Percentiles rank a stretch among this genome's conserved stretches.
Evolutionary conservation across 163 green algal genomes (phyloP).

Genomic region (Chlorella variabilis): DNA sequence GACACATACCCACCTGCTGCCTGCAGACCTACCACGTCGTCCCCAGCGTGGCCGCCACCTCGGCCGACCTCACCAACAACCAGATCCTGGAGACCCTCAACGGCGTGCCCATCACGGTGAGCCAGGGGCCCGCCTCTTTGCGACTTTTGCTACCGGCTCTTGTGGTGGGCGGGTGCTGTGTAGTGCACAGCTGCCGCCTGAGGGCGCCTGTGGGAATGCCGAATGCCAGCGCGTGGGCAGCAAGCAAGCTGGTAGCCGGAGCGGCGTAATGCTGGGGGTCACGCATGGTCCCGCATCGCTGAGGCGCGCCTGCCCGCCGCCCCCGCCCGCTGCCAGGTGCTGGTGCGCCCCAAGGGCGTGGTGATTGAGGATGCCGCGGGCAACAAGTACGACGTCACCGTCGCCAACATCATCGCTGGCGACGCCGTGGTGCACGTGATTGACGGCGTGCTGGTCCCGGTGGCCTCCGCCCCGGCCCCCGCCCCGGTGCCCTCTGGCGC

Average conservation of each 20-base stretch:
- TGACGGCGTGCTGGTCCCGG: slow-evolving; percentile 3
- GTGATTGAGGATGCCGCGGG: background rate
- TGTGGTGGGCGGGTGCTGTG: too few relatives aligned
- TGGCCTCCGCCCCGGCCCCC: background rate
- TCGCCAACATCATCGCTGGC: background rate
- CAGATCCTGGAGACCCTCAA: background rate
- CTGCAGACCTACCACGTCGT: slow-evolving; percentile 6
- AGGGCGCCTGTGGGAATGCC: too few relatives aligned
- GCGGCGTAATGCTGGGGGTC: too few relatives aligned
- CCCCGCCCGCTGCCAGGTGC: background rate
- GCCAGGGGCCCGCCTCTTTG: background rate
- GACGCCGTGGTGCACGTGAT: slow-evolving; percentile 1
- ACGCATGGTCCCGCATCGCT: too few relatives aligned
- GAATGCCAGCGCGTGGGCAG: too few relatives aligned
- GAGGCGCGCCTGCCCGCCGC: too few relatives aligned
- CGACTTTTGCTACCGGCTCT: too few relatives aligned
- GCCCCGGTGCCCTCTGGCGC: background rate
- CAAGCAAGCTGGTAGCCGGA: too few relatives aligned
- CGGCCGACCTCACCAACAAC: background rate
- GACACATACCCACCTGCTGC: too few relatives aligned
- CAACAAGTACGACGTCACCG: background rate
- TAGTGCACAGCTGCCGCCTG: too few relatives aligned
- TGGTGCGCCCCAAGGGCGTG: background rate
- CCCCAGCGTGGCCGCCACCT: background rate
- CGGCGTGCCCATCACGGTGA: background rate